A percentile compares a stretch with the other conserved stretches of the same genome.
Conservation (phyloP, 257 asterid genomes). For the Leonotis leonurus region DNA sequence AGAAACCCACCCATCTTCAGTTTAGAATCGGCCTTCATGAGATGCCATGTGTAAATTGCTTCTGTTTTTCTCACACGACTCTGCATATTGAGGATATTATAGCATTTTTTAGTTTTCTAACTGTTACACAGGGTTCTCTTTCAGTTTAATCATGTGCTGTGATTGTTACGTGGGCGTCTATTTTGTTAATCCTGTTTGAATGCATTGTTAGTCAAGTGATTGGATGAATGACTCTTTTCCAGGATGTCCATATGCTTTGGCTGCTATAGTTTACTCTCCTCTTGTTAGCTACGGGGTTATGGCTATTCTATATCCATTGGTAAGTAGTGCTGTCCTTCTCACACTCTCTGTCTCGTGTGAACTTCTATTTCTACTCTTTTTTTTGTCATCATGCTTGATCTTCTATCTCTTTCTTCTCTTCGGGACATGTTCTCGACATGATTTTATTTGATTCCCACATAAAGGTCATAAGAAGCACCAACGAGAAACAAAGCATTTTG, state of each 20-base stretch:
- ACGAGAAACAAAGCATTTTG: background rate
- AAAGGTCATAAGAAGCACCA: background rate
- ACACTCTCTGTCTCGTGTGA: background rate
- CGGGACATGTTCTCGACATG: background rate
- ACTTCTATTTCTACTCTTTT: background rate
- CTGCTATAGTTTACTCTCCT: constrained; percentile 69
- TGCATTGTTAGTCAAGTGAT: constrained; percentile 1
- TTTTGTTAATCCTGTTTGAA: background rate
- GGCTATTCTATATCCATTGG: constrained; percentile 87
- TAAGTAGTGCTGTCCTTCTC: constrained; percentile 23
- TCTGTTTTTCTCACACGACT: background rate
- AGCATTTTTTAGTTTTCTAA: background rate
- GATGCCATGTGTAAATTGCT: background rate
- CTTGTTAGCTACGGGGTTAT: constrained; percentile 93
- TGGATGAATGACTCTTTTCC: constrained; percentile 15
- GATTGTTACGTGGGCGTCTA: background rate
- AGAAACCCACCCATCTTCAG: background rate
- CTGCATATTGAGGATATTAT: background rate
- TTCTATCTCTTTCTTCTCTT: too few relatives aligned
- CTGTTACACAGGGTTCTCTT: background rate
- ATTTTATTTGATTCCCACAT: background rate
- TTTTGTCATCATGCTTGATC: background rate
- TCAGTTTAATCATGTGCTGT: background rate
- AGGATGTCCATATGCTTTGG: constrained; percentile 89
- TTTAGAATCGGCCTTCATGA: background rate